A percentile compares a stretch with the other conserved stretches of the same genome.
Conservation (phyloP, 139 green algal genomes). For the Chlorella sp. region DNA sequence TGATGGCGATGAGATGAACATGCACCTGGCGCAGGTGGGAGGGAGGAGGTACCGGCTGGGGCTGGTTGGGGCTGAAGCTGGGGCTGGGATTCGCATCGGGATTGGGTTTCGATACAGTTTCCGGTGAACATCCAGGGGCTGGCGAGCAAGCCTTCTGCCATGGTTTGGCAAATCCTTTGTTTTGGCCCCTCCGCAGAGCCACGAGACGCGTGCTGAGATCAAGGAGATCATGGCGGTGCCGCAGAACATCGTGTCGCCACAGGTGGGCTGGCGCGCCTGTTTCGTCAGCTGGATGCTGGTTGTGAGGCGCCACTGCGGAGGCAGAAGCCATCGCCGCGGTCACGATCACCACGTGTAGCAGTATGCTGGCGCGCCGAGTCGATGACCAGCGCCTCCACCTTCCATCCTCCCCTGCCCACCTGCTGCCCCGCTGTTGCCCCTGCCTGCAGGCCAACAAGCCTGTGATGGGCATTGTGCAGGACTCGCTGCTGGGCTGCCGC, state of each 20-base stretch:
- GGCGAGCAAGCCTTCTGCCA: no score
- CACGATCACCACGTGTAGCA: not conserved
- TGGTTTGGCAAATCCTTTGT: no score
- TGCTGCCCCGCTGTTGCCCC: not conserved
- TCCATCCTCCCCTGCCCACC: not conserved
- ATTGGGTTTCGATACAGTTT: no score
- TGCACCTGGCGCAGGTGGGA: constrained; percentile 90
- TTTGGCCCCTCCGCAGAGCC: constrained; percentile 66
- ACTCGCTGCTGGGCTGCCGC: constrained; percentile 93
- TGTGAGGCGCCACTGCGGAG: no score
- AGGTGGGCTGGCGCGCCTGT: constrained; percentile 54
- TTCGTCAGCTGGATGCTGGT: no score
- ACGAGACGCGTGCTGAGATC: constrained; percentile 94
- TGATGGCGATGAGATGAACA: constrained; percentile 99
- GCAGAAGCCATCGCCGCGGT: no score
- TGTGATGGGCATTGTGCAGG: constrained; percentile 99
- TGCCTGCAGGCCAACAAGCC: constrained; percentile 91
- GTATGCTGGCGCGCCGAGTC: not conserved
- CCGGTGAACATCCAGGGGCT: no score
- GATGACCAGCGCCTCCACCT: not conserved
- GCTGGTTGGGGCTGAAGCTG: no score
- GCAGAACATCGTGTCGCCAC: constrained; percentile 96
- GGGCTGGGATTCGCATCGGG: no score
- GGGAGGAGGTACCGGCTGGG: no score
- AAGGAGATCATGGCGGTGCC: constrained; percentile 99